Conservation (phyloP, 176 grass and related monocot genomes). For the Poa pratensis region DNA sequence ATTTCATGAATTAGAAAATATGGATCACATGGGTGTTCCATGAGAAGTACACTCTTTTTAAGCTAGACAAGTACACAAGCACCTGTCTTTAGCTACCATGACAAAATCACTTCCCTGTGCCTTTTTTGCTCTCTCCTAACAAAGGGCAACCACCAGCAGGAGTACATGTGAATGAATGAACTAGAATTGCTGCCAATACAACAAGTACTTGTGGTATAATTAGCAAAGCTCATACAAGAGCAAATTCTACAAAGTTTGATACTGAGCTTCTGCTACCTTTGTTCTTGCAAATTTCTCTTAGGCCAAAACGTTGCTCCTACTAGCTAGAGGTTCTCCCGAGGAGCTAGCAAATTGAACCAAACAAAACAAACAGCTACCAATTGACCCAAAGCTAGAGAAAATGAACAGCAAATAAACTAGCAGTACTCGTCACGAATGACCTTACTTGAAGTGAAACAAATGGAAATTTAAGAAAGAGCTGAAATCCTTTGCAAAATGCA, state of each 20-base stretch:
- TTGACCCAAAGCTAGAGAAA: conserved; percentile 45
- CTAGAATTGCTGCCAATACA: conserved; percentile 8
- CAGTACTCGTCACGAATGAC: conserved; percentile 38
- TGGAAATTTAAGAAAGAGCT: conserved; percentile 24
- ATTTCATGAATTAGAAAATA: conserved; percentile 13
- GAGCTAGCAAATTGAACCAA: conserved; percentile 15
- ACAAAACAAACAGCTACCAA: conserved; percentile 10
- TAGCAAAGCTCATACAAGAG: conserved; percentile 45
- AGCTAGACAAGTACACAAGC: conserved; percentile 15
- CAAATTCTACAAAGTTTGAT: conserved; percentile 37
- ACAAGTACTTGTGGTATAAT: conserved; percentile 11
- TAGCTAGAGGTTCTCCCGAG: conserved; percentile 19
- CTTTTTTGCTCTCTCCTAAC: conserved; percentile 28
- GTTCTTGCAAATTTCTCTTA: conserved; percentile 36
- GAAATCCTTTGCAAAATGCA: conserved; percentile 56
- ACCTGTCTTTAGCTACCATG: conserved; percentile 42
- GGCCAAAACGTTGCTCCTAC: not conserved
- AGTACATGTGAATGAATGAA: conserved; percentile 34
- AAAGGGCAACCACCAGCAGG: conserved; percentile 8
- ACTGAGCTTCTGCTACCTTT: conserved; percentile 33
- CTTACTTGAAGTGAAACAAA: conserved; percentile 51
- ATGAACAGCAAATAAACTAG: conserved; percentile 32
- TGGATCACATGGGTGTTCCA: conserved; percentile 11
- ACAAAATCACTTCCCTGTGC: conserved; percentile 37
- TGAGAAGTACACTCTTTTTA: conserved; percentile 19